A percentile compares a stretch with the other conserved stretches of the same genome.
Evolutionary conservation across 768 basidiomycete genomes (phyloP).

Genomic region (Mycena leptocephala): DNA sequence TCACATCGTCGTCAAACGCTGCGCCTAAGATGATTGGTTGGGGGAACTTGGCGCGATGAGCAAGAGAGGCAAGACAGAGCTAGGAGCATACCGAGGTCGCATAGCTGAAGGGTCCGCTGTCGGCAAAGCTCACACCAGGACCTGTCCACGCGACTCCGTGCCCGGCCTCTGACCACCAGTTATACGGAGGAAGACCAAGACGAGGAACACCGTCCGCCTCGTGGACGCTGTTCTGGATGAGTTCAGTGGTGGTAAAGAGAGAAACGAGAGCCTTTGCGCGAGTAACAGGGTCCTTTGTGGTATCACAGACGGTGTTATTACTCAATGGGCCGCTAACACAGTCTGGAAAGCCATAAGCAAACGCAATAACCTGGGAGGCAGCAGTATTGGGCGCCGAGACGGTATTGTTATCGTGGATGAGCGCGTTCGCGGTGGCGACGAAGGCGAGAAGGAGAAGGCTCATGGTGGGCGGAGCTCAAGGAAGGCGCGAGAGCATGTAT

Average conservation of each 20-base stretch:
- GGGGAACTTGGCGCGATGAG: conserved; percentile 56
- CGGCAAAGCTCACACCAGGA: conserved; percentile 67
- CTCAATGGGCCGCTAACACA: conserved; percentile 64
- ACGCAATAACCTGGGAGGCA: neutral
- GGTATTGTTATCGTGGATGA: conserved; percentile 10
- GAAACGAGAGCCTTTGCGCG: conserved; percentile 66
- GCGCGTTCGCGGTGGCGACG: conserved; percentile 2
- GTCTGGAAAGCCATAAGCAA: conserved; percentile 62
- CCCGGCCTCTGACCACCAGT: conserved; percentile 76
- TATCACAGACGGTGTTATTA: conserved; percentile 65
- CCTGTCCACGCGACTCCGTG: conserved; percentile 68
- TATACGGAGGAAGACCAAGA: conserved; percentile 69
- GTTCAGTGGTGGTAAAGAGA: conserved; percentile 66
- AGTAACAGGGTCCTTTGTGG: conserved; percentile 58
- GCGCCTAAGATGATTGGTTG: conserved; percentile 72
- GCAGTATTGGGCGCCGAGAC: conserved; percentile 18
- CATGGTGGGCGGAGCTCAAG: conserved; percentile 16
- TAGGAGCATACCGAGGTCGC: conserved; percentile 58
- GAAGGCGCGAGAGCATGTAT: neutral
- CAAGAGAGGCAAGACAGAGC: too few species aligned
- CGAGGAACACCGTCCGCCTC: conserved; percentile 69
- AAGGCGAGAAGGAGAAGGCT: conserved; percentile 21
- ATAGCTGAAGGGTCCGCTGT: conserved; percentile 67
- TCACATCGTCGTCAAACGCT: conserved; percentile 64
- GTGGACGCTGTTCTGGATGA: conserved; percentile 68